Conservation (phyloP, 352 stramenopile species). For the Phytopythium mirpurense region DNA sequence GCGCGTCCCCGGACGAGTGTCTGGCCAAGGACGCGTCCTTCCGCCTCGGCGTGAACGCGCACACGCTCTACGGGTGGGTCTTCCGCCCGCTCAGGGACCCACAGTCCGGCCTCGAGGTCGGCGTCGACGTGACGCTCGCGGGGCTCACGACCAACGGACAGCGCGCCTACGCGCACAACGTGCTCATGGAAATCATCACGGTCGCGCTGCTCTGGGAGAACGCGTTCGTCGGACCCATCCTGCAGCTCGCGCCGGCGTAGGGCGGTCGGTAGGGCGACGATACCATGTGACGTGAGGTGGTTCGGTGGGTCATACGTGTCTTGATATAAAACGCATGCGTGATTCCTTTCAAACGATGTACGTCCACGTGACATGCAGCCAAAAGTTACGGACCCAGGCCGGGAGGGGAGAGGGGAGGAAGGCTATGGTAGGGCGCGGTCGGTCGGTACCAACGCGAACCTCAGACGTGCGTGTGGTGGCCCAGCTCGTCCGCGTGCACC, state of each 20-base stretch:
- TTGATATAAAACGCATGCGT: no score
- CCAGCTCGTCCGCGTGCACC: conserved; percentile 27
- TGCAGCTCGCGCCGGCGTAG: conserved; percentile 9
- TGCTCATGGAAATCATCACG: conserved; percentile 32
- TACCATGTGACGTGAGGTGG: no score
- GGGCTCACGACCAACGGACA: conserved; percentile 24
- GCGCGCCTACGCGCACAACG: conserved; percentile 20
- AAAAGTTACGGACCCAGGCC: no score
- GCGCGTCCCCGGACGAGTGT: conserved; percentile 16
- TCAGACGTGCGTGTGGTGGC: conserved; percentile 4
- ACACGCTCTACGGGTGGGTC: conserved; percentile 25
- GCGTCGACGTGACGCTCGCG: conserved; percentile 18
- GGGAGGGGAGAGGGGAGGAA: no score
- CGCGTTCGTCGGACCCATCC: conserved; percentile 14
- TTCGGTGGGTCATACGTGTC: no score
- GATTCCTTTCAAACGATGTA: no score
- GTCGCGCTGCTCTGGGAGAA: conserved; percentile 28
- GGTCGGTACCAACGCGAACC: no score
- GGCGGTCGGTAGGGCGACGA: no score
- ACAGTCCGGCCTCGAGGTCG: conserved; percentile 4
- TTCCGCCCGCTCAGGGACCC: conserved; percentile 7
- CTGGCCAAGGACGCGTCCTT: conserved; percentile 12
- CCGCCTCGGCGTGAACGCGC: conserved; percentile 13
- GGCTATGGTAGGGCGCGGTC: no score
- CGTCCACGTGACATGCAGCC: no score